Evolutionary conservation across 345 rosid genomes (phyloP).

Genomic region (Hibiscus trionum): DNA sequence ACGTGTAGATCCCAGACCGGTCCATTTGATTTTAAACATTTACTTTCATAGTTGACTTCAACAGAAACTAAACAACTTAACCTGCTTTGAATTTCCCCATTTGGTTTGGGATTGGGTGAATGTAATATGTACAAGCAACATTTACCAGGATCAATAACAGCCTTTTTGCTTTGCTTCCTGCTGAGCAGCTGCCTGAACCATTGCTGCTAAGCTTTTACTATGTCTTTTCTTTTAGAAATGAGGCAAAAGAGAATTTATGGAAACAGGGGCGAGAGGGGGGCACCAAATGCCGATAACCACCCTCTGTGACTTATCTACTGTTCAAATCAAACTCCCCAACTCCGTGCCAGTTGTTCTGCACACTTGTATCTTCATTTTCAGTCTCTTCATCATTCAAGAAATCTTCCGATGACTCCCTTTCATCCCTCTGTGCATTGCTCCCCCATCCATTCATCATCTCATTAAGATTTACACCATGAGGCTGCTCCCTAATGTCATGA

Average conservation of each 20-base stretch:
- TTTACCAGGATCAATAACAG: not conserved
- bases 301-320: slow-evolving; percentile 30
- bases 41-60: no score
- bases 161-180: not conserved
- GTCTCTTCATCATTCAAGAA: slow-evolving; percentile 87
- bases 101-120: not conserved
- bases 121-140: not conserved
- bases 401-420: slow-evolving; percentile 83
- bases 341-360: slow-evolving; percentile 60
- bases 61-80: no score
- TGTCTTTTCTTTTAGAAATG: slow-evolving; percentile 2
- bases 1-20: no score
- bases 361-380: slow-evolving; percentile 65
- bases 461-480: slow-evolving; percentile 48
- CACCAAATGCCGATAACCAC: not conserved
- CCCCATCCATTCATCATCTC: slow-evolving; percentile 95
- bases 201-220: not conserved
- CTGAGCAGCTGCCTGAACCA: not conserved
- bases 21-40: no score
- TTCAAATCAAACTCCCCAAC: slow-evolving; percentile 78
- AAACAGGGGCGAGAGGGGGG: not conserved
- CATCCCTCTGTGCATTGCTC: slow-evolving; percentile 60
- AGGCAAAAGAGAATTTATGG: not conserved
- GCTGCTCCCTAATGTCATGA: slow-evolving; percentile 66
- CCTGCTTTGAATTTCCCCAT: not conserved